Conservation (phyloP, 2,329 filamentous ascomycete genomes). For the Aspergillus candidus region DNA sequence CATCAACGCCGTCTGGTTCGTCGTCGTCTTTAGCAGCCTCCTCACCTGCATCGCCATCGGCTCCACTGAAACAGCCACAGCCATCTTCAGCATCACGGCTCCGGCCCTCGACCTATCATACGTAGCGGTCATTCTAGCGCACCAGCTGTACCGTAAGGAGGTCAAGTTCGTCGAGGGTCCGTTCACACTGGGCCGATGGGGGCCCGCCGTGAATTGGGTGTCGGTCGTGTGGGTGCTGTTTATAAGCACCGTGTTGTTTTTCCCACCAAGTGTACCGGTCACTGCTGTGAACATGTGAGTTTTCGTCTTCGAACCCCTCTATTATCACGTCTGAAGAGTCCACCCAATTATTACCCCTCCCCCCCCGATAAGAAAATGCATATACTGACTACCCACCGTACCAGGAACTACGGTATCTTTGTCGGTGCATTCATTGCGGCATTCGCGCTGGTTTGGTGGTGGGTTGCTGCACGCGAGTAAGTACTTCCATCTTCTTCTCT, state of each 20-base stretch:
- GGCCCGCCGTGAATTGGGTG: conserved; percentile 49
- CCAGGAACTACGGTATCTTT: conserved; percentile 45
- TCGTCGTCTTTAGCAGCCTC: conserved; percentile 51
- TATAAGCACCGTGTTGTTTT: conserved; percentile 57
- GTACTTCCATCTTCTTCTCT: conserved; percentile 15
- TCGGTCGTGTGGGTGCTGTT: conserved; percentile 58
- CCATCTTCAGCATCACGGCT: conserved; percentile 50
- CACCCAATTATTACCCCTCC: not conserved
- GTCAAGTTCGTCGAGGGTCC: conserved; percentile 53
- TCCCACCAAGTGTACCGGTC: conserved; percentile 44
- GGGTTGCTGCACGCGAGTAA: conserved; percentile 36
- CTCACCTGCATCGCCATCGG: conserved; percentile 46
- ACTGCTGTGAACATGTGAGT: conserved; percentile 45
- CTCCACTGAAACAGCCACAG: conserved; percentile 40
- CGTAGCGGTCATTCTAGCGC: conserved; percentile 55
- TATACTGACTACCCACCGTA: not conserved
- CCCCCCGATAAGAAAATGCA: no score
- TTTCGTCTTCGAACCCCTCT: not conserved
- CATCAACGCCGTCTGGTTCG: conserved; percentile 59
- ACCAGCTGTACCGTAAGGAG: conserved; percentile 47
- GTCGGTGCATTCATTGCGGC: conserved; percentile 42
- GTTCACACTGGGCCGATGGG: conserved; percentile 53
- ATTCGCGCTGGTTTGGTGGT: conserved; percentile 50
- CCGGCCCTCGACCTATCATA: conserved; percentile 51
- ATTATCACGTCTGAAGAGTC: no score